Evolutionary conservation across 2,329 filamentous ascomycete species (phyloP), one percentile per base, ranked within the genome.

Genomic region (Penicillium sclerotiorum): DNA sequence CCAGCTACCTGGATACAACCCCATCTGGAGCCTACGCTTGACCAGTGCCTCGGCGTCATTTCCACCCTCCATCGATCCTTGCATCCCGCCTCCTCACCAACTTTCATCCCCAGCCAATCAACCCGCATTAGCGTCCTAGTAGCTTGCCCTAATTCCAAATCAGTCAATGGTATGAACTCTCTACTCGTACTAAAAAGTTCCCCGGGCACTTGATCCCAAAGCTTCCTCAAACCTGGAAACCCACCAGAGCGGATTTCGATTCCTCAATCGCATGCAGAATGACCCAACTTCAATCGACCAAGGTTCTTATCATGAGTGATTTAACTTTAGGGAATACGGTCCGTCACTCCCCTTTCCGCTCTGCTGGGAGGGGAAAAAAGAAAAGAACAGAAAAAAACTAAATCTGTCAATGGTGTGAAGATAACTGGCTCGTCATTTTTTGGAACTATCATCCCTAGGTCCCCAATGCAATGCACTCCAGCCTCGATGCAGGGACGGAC

Each of bases 1-100:
- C 58, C 58, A 47, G 41, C 22, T 55, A 58, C 58, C 58, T 56
- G 58, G 58, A 60, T 58, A 51, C n/a, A n/a, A n/a, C n/a, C 12
- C 6, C 18, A 9, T 21, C 46, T 50, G 45, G 49, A 44, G 54
- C 48, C 17, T 21, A 37, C 36, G 35, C 25, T 45, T 36, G 30
- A 30, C 50, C 47, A 50, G 33, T 44, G 23, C n/a, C 30, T 38
- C 28, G 40, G 37, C 33, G 38, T 28, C 33, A 45, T 30, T 32
- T 33, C 20, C 46, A 22, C 38, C n/a, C 17, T n/a, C 17, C 15
- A 27, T 37, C 32, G 22, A 51, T 57, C 54, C 52, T 59, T 57
- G 45, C 48, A 53, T 43, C 9, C 35, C 45, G 42, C 42, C 46
- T 49, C 39, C 23, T 45, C 13, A 13, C 20, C 43, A 50, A 47